phyloP scores from a whole-genome alignment of 1,139 yeast genomes.

The Protomyces inundatus region DNA sequence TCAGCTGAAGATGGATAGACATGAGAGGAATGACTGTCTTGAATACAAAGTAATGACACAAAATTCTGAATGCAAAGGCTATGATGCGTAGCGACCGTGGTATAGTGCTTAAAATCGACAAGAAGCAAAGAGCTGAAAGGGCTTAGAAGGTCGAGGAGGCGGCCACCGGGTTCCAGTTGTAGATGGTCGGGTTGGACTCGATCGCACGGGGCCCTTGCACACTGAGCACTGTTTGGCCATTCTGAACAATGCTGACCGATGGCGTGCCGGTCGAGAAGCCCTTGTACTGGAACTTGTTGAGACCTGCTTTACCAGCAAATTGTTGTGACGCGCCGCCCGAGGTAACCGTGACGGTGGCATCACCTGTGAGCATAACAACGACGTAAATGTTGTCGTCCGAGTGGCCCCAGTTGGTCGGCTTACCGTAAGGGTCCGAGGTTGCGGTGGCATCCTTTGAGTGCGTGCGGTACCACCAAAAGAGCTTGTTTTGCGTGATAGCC shows the following conservation, averaged over 20 bases:
- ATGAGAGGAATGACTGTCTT: no score
- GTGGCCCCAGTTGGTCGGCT: conserved; percentile 23
- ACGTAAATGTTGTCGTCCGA: conserved; percentile 24
- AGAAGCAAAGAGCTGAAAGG: not conserved
- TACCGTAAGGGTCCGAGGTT: conserved; percentile 23
- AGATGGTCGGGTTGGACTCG: conserved; percentile 12
- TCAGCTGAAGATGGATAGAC: no score
- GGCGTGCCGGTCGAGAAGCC: conserved; percentile 20
- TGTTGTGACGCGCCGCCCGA: conserved; percentile 21
- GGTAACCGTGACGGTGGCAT: conserved; percentile 26
- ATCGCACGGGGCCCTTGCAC: conserved; percentile 13
- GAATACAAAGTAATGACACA: no score
- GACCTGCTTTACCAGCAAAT: conserved; percentile 22
- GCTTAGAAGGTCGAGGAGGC: conserved; percentile 10
- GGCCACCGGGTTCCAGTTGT: conserved; percentile 25
- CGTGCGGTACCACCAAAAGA: conserved; percentile 29
- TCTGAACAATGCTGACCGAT: conserved; percentile 14
- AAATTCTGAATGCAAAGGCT: not conserved
- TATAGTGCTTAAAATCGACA: not conserved
- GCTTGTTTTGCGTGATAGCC: conserved; percentile 18
- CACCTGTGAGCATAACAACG: conserved; percentile 16
- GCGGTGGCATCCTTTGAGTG: conserved; percentile 26
- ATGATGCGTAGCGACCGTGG: conserved; percentile 2
- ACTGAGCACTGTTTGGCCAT: conserved; percentile 8
- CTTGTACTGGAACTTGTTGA: conserved; percentile 23